These are phyloP conservation scores for Mycocentrospora acerina DNA, from an alignment of 2,329 filamentous ascomycete species.

Conservation along the genomic window DNA sequence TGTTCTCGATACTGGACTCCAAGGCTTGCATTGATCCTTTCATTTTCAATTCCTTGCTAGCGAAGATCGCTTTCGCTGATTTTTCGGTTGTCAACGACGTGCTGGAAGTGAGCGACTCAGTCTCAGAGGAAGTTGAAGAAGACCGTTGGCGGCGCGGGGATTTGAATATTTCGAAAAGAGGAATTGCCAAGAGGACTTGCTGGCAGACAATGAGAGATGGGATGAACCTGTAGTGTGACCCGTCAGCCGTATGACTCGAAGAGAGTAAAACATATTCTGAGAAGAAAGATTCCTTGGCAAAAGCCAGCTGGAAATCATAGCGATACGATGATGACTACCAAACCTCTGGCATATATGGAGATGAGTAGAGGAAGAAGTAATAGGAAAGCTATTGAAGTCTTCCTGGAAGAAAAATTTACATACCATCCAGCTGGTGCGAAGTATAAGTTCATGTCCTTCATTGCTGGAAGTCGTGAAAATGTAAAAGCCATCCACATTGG, in stretches of 20 bases:
- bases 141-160: slow-evolving; percentile 16
- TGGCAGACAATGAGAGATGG: slow-evolving; percentile 41
- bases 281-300: too few species aligned
- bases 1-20: slow-evolving; percentile 37
- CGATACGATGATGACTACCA: too few species aligned
- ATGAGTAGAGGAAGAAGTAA: too few species aligned
- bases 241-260: too few species aligned
- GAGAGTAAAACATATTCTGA: not conserved
- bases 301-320: too few species aligned
- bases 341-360: too few species aligned
- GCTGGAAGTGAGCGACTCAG: slow-evolving; percentile 28
- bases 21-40: slow-evolving; percentile 42
- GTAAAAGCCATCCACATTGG: slow-evolving; percentile 43
- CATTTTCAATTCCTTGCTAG: slow-evolving; percentile 32
- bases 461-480: slow-evolving; percentile 26
- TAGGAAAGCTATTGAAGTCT: too few species aligned
- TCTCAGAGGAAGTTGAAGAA: slow-evolving; percentile 25
- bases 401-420: slow-evolving; percentile 8
- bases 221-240: slow-evolving; percentile 28
- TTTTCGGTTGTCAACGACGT: slow-evolving; percentile 24
- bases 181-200: slow-evolving; percentile 41
- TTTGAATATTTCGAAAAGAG: slow-evolving; percentile 33
- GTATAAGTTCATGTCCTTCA: slow-evolving; percentile 30
- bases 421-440: slow-evolving; percentile 41
- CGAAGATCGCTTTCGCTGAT: slow-evolving; percentile 17